Conservation (phyloP, 345 rosid genomes). For the Gossypium anomalum region DNA sequence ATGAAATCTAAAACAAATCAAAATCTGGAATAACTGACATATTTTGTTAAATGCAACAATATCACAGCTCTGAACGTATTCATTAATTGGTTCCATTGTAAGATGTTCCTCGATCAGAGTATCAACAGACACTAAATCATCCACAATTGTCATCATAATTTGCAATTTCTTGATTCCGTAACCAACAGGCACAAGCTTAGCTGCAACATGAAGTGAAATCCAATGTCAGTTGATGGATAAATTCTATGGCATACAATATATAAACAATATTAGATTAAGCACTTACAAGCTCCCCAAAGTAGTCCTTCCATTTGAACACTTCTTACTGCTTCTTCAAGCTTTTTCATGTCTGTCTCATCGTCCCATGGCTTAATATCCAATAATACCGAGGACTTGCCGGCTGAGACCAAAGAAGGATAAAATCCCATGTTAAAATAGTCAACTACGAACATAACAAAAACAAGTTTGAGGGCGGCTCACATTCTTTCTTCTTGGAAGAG, state of each 20-base stretch:
- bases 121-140: constrained; percentile 43
- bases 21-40: constrained; percentile 30
- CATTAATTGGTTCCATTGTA: not conserved
- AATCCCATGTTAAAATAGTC: not conserved
- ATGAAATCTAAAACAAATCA: too few relatives aligned
- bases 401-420: constrained; percentile 23
- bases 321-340: constrained; percentile 74
- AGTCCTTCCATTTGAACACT: constrained; percentile 62
- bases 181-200: constrained; percentile 73
- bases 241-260: too few relatives aligned
- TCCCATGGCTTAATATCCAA: constrained; percentile 85
- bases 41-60: constrained; percentile 60
- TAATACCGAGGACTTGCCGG: constrained; percentile 77
- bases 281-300: constrained; percentile 77
- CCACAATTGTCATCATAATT: constrained; percentile 76
- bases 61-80: not conserved
- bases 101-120: not conserved
- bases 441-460: too few relatives aligned
- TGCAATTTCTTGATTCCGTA: constrained; percentile 85
- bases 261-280: not conserved
- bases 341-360: constrained; percentile 89
- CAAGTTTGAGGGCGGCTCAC: constrained; percentile 23
- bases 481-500: constrained; percentile 56
- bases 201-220: constrained; percentile 21
- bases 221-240: not conserved